Evolutionary conservation across 2,329 filamentous ascomycete genomes (phyloP), one percentile per base, ranked within the genome.

Genomic region (Penicillium sp.): DNA sequence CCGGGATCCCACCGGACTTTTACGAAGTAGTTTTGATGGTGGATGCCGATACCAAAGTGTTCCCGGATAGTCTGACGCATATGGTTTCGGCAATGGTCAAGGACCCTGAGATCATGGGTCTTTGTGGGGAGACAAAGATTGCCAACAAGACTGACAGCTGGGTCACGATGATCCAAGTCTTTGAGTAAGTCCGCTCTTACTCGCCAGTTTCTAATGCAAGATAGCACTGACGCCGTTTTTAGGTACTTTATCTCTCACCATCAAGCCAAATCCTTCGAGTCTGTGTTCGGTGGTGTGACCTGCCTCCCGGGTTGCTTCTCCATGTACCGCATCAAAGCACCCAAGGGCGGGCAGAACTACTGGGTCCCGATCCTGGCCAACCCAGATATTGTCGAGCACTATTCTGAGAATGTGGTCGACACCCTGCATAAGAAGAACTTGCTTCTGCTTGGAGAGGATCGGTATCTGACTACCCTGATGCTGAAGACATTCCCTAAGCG

Each of bases 241-340:
- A 74, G 69, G 54, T 96, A 97, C 73, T 98, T 97, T 74, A 93
- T 98, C 70, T 97, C 93, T 2, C 93, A 98, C 67, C 94, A 98
- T 66, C 78, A 94, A 58, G 81, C 90, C 59, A 98, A 98, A 71
- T 89, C 91, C 3, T 98, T 98, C 70, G 93, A 98, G 68, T 96
- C 90, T 1, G 86, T 96, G 52, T 98, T 98, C 68, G 93, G 93
- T 70, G 93, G 93, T 85, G 93, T 98, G 46, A 98, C 93, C 50
- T 98, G 93, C 77, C 76, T 98, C 55, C 93, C 93, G 11, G 93
- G 93, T 51, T 98, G 93, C 76, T 98, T 98, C 82, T 96, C 89
- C 77, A 98, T 98, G 94, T 98, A 98, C 74, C 87, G 93, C 60
- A 97, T 98, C 79, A 98, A 98, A 72, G 87, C 93, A 19, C 94